Evolutionary conservation across 1,284 basidiomycete species (phyloP).

Genomic region (Stygiomarasmius scandens): DNA sequence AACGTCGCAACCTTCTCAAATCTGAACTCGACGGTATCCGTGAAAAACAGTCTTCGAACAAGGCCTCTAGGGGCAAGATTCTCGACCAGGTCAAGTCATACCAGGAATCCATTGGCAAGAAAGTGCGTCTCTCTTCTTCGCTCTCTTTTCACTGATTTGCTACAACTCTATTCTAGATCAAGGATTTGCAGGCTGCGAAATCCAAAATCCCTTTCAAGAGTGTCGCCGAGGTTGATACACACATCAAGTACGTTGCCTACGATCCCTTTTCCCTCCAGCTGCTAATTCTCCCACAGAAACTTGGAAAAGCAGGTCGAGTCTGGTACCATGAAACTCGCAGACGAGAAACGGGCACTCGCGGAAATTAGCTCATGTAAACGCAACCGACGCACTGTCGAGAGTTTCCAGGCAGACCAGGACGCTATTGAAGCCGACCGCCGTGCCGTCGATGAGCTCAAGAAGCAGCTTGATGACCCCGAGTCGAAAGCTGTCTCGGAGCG

Average conservation of each 20-base stretch:
- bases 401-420: conserved; percentile 78
- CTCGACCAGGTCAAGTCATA: conserved; percentile 83
- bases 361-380: conserved; percentile 83
- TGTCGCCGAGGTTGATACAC: conserved; percentile 86
- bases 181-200: conserved; percentile 86
- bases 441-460: conserved; percentile 79
- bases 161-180: conserved; percentile 56
- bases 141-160: conserved; percentile 1
- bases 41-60: conserved; percentile 80
- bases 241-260: conserved; percentile 68
- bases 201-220: conserved; percentile 85
- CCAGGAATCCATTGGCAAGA: conserved; percentile 83
- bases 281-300: conserved; percentile 49
- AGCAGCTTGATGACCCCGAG: conserved; percentile 91
- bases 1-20: conserved; percentile 75
- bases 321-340: conserved; percentile 90
- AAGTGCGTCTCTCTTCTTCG: conserved; percentile 52
- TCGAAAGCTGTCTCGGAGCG: conserved; percentile 81
- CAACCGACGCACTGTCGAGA: conserved; percentile 72
- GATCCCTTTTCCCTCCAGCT: not conserved
- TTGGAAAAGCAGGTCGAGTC: conserved; percentile 91
- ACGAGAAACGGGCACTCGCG: conserved; percentile 92
- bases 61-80: conserved; percentile 75
- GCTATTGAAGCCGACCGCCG: conserved; percentile 82
- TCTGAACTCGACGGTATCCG: conserved; percentile 85